phyloP scores from a whole-genome alignment of 179 eudicot species.

The Amaranthus tricolor region DNA sequence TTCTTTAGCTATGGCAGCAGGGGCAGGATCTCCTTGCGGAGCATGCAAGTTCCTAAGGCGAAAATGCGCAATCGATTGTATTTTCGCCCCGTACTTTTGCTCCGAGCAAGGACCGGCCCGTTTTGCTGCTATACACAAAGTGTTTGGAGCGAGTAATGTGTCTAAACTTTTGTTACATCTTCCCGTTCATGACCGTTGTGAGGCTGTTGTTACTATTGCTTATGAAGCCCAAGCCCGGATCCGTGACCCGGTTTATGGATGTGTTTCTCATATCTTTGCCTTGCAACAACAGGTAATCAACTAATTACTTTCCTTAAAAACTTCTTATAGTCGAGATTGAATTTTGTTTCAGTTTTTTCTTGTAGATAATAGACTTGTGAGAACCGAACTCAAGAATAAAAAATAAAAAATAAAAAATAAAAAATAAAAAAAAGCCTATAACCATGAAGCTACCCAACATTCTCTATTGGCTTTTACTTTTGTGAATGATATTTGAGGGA shows the following conservation, averaged over 20 bases:
- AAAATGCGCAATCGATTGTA: constrained; percentile 72
- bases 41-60: constrained; percentile 93
- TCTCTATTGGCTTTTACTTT: no score
- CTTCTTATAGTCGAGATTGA: no score
- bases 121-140: constrained; percentile 90
- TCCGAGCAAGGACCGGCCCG: constrained; percentile 81
- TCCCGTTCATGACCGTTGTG: constrained; percentile 69
- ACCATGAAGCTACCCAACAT: no score
- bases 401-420: no score
- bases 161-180: constrained; percentile 67
- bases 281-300: constrained; percentile 84
- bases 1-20: constrained; percentile 37
- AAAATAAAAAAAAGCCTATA: no score
- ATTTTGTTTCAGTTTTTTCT: no score
- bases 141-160: constrained; percentile 94
- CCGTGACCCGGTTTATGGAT: constrained; percentile 88
- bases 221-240: constrained; percentile 93
- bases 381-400: no score
- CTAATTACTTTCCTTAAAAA: not conserved
- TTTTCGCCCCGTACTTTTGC: constrained; percentile 86
- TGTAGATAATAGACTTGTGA: no score
- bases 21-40: constrained; percentile 84
- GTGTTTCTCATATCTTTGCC: constrained; percentile 91
- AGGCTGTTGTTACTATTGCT: constrained; percentile 93
- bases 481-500: no score